Evolutionary conservation across 2,329 filamentous ascomycete genomes (phyloP), one percentile per base, ranked within the genome.

Genomic region (Fusarium domesticum): DNA sequence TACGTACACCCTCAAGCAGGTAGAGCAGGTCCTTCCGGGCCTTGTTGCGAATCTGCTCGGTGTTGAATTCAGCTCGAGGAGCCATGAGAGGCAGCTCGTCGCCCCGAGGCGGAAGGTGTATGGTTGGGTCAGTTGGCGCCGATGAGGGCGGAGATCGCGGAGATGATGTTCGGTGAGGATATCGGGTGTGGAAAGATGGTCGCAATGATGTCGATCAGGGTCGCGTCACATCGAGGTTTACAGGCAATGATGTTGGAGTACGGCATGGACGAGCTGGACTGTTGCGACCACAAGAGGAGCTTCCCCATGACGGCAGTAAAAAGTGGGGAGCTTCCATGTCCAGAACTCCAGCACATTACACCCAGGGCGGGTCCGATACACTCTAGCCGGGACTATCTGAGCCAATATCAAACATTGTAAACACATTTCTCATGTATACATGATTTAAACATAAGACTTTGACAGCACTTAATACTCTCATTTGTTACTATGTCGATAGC

Each of bases 1-100:
- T 64, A 87, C 90, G 81, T 86, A 98, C 93, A 69, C 87, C 85
- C 80, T 97, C 92, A 50, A 98, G 85, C 59, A 97, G 83, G 70
- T 86, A 84, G 57, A 98, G 78, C 56, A 98, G 77, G 66, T 96
- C 89, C 67, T 90, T 90, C 50, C 90, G 85, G 56, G 90, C 87
- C 70, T 87, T 89, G 54, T 87, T 85, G 62, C 80, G 83, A 65
- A 93, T 82, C 63, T 89, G 82, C 58, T 87, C 81, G 48, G 84
- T 81, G 67, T 84, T 85, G 66, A 93, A 88, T 63, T 78, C 80
- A 64, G 72, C 73, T 69, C 80, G 79, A 71, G 83, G 83, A 72
- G 81, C 82, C 84, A 88, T 88, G 61, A 55, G 71, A 70, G 71
- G 25, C 42, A 42, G 38, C 74, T 75, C 74, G 71, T 71, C 73